Base-by-base conservation (phyloP, 345 rosid genomes). In the Gossypium arboreum region DNA sequence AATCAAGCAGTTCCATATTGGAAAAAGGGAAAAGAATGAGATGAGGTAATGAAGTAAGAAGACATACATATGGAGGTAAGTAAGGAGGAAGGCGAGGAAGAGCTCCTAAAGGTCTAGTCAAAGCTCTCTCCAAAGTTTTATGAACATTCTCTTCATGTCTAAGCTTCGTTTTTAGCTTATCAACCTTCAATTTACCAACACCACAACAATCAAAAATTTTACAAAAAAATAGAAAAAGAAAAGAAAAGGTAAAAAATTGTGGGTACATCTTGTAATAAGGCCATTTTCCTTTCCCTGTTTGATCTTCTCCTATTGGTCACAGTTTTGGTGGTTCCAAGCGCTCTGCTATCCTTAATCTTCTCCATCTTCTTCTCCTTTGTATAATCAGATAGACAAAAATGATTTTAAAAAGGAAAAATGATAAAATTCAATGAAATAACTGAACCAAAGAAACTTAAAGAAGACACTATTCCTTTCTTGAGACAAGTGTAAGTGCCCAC, bases 121-220 rank as follows among this genome's bases (percentile, higher is more conserved):
- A 90, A 79, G 99, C 99, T 54, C 99, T 92, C 84, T 91, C 98
- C 69, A 95, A 72, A 73, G 98, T 97, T 88, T 93, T 88, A 76
- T 93, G 99, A 66, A 95, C 93, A 85, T 95, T 93, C 92, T 95
- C 97, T 73, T 95, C 98, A 44, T 89, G 94, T 80, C 90, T 89
- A 11, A 95, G 97, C 90, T 89, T 93, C 91, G 83, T 93, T 86
- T 88, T 95, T 9, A 95, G 91, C 81, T 89, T 86, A 87, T 95
- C 98, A 76, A 95, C 98, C 99, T 95, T 82, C 68, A 70, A 71
- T 61, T 73, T 43, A 74, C 60, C 47, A 8, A 10, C 74, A 50
- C 41, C 58, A 60, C 20, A 52, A 76, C 43, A 72, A 56, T 63
- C 20, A 75, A 68, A 79, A 63, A 73, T 41, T 47, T n/a, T 8